Evolutionary conservation across 1,284 basidiomycete species (phyloP).

Genomic region (Microbotryum scabiosae): DNA sequence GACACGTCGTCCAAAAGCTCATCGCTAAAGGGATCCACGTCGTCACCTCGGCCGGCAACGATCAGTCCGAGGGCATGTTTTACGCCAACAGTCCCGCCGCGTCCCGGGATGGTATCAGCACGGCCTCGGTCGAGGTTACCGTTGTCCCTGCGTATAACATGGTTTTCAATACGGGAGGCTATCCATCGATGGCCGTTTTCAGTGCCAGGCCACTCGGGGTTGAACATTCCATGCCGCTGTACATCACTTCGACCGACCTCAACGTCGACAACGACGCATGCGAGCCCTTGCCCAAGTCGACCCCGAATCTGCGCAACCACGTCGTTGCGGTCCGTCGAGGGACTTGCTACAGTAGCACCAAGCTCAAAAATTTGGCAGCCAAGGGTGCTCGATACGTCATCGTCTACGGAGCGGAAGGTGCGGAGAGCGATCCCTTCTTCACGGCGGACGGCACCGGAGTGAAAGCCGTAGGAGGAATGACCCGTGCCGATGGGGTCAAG

Average conservation of each 20-base stretch:
- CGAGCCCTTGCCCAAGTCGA: conserved; percentile 47
- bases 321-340: conserved; percentile 51
- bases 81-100: conserved; percentile 11
- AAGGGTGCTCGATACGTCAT: background rate
- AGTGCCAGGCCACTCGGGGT: conserved; percentile 24
- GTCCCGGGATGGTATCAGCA: background rate
- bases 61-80: conserved; percentile 24
- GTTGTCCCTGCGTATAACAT: conserved; percentile 29
- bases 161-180: conserved; percentile 29
- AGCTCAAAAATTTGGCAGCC: conserved; percentile 11
- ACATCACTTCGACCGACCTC: conserved; percentile 36
- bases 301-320: conserved; percentile 48
- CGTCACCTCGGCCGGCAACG: conserved; percentile 18
- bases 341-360: conserved; percentile 36
- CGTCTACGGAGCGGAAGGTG: too few relatives aligned
- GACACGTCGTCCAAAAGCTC: conserved; percentile 16
- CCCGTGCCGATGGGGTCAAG: too few relatives aligned
- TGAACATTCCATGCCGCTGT: conserved; percentile 32
- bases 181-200: conserved; percentile 34
- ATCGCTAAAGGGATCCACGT: conserved; percentile 8
- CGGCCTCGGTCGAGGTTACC: conserved; percentile 11
- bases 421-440: too few relatives aligned
- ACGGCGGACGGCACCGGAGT: too few relatives aligned
- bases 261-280: conserved; percentile 49
- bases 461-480: too few relatives aligned